Base-by-base conservation (phyloP, 75 land plant genomes). In the Picea sitchensis region DNA sequence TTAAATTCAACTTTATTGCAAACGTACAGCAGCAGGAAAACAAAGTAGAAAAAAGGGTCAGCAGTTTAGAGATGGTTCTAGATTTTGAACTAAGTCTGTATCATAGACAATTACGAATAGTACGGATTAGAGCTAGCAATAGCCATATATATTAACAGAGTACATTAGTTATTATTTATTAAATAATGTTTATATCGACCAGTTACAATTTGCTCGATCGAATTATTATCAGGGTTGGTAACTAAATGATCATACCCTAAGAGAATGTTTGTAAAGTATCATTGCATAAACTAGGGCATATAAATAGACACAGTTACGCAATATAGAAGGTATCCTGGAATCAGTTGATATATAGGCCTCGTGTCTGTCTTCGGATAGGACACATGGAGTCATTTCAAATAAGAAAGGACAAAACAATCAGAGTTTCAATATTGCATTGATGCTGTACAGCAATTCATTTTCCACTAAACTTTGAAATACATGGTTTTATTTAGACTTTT, bases 381-480 rank as follows among this genome's bases (percentile, higher is more conserved):
- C 74, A n/a, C n/a, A 71, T 41, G 74, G 12, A 71, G 54, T 71
- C 11, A 2, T 44, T 44, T 71, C 74, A 71, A 18, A 71, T 71
- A 11, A n/a, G 23, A 71, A 71, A 71, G 23, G 11, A n/a, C 21
- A n/a, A 47, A 71, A 20, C 36, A 44, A 23, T 71, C 74, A 44
- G 56, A 51, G 1, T 9, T 51, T 51, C 44, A 41, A 41, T 38
- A 36, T 18, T 38, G 18, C 18, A 38, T 0, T 38, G 5, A 69
- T 69, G 36, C 18, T 69, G 73, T n/a, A 69, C 73, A 5, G 18
- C 4, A 20, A 69, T 69, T 71, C 26, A 44, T 41, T 41, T 44
- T 20, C 74, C 11, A 71, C 44, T 44, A 38, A 67, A 67, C 23
- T 17, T 71, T 44, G 44, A 67, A 65, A 67, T 67, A 51, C 56